Base-by-base conservation (phyloP, 2,329 filamentous ascomycete species). In the Chalaropsis ovoidea region DNA sequence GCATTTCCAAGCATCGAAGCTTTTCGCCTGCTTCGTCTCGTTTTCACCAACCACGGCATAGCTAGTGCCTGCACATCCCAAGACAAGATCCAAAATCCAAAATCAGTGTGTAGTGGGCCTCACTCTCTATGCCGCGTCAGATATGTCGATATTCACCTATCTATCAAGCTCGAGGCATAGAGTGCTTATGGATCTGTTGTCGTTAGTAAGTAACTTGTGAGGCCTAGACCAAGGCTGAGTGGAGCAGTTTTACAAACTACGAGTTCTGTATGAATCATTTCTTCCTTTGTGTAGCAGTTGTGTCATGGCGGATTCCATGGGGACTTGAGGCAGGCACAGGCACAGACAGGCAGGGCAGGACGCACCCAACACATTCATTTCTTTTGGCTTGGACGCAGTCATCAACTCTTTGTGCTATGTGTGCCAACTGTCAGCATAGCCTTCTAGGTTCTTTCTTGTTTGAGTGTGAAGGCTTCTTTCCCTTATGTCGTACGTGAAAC, bases 211-310 rank as follows among this genome's bases (percentile, higher is more conserved):
- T 24, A 49, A 52, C 0, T 13, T 52, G 11, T 24, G 24, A 52
- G 47, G 47, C 47, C 47, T 27, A 27, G 47, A 52, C 47, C 47
- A 24, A 52, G 24, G 19, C 47, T 52, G 15, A 52, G 22, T 52
- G 47, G 22, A 27, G 47, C 47, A 24, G 47, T 17, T 52, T 6
- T 52, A 52, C 47, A 52, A 13, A 27, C 47, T 22, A 27, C 47
- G 47, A 27, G 24, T 39, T 27, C 47, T 49, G 11, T 22, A 27
- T 24, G 24, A 47, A 62, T 43, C 39, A 11, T 62, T 41, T 47
- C 41, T 62, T 47, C 39, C 39, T 24, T 47, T 62, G 60, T 43
- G 60, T 62, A 62, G 54, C 54, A 58, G 5, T 39, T 58, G 54
- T 58, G 54, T 58, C 54, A 58, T 58, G 6, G 54, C 27, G 54